Base-by-base conservation (phyloP, 2,329 filamentous ascomycete species). In the Didymosphaeria variabile region DNA sequence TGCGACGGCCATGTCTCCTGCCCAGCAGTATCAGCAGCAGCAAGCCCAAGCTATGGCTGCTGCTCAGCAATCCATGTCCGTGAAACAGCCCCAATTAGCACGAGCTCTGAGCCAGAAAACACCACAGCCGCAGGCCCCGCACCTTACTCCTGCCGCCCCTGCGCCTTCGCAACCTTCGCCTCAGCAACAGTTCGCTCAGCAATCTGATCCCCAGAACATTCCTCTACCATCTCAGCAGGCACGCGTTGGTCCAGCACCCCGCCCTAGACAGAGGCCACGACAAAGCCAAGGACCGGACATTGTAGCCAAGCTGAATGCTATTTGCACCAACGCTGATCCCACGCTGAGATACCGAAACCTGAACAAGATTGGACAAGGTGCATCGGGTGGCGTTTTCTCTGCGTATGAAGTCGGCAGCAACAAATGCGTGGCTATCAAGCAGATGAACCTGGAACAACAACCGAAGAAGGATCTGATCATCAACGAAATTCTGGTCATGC, bases 401-500 rank as follows among this genome's bases (percentile, higher is more conserved):
- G 95, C 94, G 3, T 92, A 94, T 75, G 92, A 97, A 78, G 86
- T 89, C 66, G 90, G 88, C 58, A 91, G 88, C 42, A 97, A 97
- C 79, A 89, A 91, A 64, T 89, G 96, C 68, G 95, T 99, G 40
- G 95, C 95, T 45, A 98, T 99, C 81, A 99, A 99, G 83, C 95
- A 99, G 83, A 99, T 99, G 95, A 98, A 98, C 69, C 83, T 99
- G 58, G 95, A 98, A 79, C 91, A 98, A 80, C 95, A 99, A 74
- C 95, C 95, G 2, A 98, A 98, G 86, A 99, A 99, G 80, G 95
- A 99, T 72, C 84, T 98, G 52, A 99, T 99, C 73, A 97, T 99
- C 80, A 99, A 99, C 79, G 95, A 99, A 77, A 99, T 99, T 68
- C 81, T 99, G 60, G 95, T 99, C 60, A 99, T 99, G 95, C 97